Evolutionary conservation across 352 stramenopile genomes (phyloP), one percentile per base, ranked within the genome.

Genomic region (Chrysophaeum taylorii): DNA sequence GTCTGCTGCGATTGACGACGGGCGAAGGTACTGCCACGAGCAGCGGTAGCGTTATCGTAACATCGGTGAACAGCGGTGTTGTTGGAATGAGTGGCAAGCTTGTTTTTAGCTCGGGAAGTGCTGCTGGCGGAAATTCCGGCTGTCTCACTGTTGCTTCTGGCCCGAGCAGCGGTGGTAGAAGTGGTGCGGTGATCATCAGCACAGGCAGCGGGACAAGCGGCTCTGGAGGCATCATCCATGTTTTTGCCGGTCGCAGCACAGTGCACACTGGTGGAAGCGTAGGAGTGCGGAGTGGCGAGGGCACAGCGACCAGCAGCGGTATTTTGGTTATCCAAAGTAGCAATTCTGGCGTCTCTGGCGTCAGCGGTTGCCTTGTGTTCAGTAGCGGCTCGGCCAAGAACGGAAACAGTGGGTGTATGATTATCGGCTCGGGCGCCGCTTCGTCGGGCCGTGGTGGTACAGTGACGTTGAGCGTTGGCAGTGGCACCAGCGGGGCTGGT

Each of bases 321-420:
- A n/a, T 4, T 41, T 25, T 63, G 14, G 27, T 63, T 31, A 33
- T 63, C 5, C 36, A 5, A 7, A 63, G 27, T 15, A 31, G 27
- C 16, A 38, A 63, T 25, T 35, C 52, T 35, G 52, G 52, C 23
- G 52, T 9, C 2, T 7, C 52, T 39, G 52, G 81, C 31, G 70
- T 71, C 2, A 80, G 70, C 33, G 81, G 80, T 27, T 43, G 61
- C 7, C 54, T 85, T 45, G 48, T 64, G 2, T 48, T 84, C 25
- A 68, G 52, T 12, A 81, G 76, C 31, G 80, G 80, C 39, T 75
- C 75, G 14, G 72, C 77, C 27, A 77, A 48, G 38, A 63, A 42
- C 21, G 86, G 86, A 36, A 80, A 86, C 63, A 89, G 85, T 16
- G 88, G 89, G 23, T 50, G 74, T 18, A 81, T 94, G 50, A 73